A percentile compares a stretch with the other conserved stretches of the same genome.
Evolutionary conservation across 2,329 filamentous ascomycete species (phyloP).

Genomic region (Aaosphaeria pasadenensis): DNA sequence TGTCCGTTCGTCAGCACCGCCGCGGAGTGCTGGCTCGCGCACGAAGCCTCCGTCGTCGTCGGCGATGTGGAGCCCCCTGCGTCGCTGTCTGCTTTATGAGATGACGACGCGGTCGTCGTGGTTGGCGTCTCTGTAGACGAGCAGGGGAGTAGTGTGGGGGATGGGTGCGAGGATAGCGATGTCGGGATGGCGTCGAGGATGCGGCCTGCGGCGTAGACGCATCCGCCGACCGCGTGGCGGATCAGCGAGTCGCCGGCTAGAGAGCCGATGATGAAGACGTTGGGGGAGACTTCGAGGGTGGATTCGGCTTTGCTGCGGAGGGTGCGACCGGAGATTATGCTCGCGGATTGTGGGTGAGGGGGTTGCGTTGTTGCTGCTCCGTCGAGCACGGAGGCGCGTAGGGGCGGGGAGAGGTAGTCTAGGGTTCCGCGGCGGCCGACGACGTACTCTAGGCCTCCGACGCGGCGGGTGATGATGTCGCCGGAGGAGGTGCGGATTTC

Average conservation of each 20-base stretch:
- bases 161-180: conserved; percentile 9
- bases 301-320: conserved; percentile 52
- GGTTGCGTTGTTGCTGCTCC: conserved; percentile 9
- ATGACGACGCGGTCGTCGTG: background rate
- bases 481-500: conserved; percentile 45
- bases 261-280: conserved; percentile 58
- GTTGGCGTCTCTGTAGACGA: conserved; percentile 11
- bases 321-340: conserved; percentile 51
- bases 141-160: conserved; percentile 11
- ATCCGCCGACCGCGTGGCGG: conserved; percentile 58
- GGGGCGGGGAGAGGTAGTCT: conserved; percentile 46
- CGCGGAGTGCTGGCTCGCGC: background rate
- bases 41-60: background rate
- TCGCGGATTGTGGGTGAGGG: conserved; percentile 3
- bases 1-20: conserved; percentile 30
- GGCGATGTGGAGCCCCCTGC: background rate
- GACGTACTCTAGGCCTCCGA: conserved; percentile 53
- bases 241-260: conserved; percentile 60
- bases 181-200: conserved; percentile 35
- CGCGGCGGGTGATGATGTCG: conserved; percentile 41
- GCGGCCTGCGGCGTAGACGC: conserved; percentile 55
- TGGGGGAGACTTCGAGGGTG: conserved; percentile 51
- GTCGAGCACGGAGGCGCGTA: conserved; percentile 48
- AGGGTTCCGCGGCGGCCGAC: conserved; percentile 56
- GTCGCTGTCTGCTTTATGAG: background rate